These are phyloP conservation scores for Pichia sp. DNA, from an alignment of 1,139 yeast species.

Conservation along the genomic window DNA sequence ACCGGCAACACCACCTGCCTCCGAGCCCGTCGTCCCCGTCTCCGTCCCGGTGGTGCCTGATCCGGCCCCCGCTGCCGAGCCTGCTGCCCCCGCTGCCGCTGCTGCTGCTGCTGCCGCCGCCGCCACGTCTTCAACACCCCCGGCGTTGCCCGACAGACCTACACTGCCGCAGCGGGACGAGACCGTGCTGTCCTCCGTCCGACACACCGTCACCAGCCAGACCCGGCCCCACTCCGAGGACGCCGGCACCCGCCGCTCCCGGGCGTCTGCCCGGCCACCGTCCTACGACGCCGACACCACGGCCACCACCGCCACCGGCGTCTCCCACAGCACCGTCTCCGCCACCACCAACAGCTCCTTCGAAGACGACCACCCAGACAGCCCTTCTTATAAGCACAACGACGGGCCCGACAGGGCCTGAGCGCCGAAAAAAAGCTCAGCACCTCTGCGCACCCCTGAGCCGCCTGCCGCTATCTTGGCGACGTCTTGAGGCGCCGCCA, in stretches of 20 bases:
- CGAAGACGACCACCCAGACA: not conserved
- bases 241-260: not conserved
- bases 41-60: no score
- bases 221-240: not conserved
- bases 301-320: not conserved
- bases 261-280: not conserved
- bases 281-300: not conserved
- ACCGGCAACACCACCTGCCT: no score
- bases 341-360: not conserved
- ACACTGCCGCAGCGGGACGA: not conserved
- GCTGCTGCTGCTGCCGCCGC: not conserved
- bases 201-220: not conserved
- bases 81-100: not conserved
- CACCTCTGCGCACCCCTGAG: no score
- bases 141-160: not conserved
- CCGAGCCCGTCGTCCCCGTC: no score
- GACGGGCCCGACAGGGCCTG: no score
- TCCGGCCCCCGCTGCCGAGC: not conserved
- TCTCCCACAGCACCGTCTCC: not conserved
- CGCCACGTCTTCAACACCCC: not conserved
- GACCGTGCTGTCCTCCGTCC: not conserved
- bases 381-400: no score
- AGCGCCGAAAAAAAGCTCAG: no score
- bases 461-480: no score
- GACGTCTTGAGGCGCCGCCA: no score